These are phyloP conservation scores for Aspergillus pseudonomiae DNA, from an alignment of 2,329 filamentous ascomycete genomes.

Conservation along the genomic window DNA sequence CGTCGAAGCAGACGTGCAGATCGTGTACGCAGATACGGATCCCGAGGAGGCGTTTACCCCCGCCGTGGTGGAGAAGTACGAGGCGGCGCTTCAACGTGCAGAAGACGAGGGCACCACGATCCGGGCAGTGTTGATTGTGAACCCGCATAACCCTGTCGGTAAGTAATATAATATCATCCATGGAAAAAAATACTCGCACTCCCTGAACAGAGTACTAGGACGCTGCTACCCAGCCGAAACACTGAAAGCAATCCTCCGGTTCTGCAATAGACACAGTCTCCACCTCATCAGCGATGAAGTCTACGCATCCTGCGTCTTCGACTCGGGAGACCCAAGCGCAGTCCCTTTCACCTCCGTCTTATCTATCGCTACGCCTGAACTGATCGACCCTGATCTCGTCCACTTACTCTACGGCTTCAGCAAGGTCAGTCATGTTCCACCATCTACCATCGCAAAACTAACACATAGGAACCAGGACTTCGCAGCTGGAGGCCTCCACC, in stretches of 20 bases:
- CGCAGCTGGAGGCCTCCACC: slow-evolving; percentile 33
- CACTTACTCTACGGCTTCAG: slow-evolving; percentile 54
- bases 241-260: slow-evolving; percentile 49
- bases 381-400: slow-evolving; percentile 53
- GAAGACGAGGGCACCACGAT: slow-evolving; percentile 37
- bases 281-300: slow-evolving; percentile 62
- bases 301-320: slow-evolving; percentile 57
- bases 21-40: slow-evolving; percentile 43
- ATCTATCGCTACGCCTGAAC: slow-evolving; percentile 42
- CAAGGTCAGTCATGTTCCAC: slow-evolving; percentile 28
- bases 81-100: slow-evolving; percentile 39
- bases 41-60: slow-evolving; percentile 42
- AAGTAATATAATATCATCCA: slow-evolving; percentile 7
- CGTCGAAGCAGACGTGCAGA: slow-evolving; percentile 44
- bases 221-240: slow-evolving; percentile 50
- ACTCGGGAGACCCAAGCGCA: slow-evolving; percentile 36
- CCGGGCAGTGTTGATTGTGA: slow-evolving; percentile 46
- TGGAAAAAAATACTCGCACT: no score
- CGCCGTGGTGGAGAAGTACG: slow-evolving; percentile 38
- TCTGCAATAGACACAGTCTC: slow-evolving; percentile 53
- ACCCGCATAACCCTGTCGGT: slow-evolving; percentile 51
- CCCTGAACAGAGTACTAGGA: slow-evolving; percentile 21
- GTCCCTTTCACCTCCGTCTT: slow-evolving; percentile 51
- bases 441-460: slow-evolving; percentile 21
- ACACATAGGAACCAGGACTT: slow-evolving; percentile 27